Percentiles rank a stretch among this genome's conserved stretches.
Evolutionary conservation across 2,329 filamentous ascomycete species (phyloP).

Genomic region (Arthrinium phaeospermum): DNA sequence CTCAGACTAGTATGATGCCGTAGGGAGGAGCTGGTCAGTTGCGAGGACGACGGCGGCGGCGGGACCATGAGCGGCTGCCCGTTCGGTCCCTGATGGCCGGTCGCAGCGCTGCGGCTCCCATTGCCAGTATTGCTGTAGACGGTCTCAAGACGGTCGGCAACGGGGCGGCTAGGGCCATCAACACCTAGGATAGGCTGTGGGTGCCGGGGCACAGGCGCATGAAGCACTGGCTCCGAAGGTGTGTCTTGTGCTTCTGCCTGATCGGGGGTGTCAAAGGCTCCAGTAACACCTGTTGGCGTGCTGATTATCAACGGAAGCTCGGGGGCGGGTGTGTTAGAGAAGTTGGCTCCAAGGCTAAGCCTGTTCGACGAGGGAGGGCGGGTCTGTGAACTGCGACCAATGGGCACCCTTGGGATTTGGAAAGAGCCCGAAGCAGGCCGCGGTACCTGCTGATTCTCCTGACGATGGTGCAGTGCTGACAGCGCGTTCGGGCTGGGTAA

Average conservation of each 20-base stretch:
- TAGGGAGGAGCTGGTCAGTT: constrained; percentile 44
- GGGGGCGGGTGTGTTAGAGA: constrained; percentile 36
- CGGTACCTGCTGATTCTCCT: constrained; percentile 44
- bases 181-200: constrained; percentile 41
- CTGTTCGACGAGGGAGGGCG: constrained; percentile 28
- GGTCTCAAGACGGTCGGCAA: constrained; percentile 60
- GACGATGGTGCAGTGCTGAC: constrained; percentile 44
- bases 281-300: constrained; percentile 60
- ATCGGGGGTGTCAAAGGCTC: constrained; percentile 55
- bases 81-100: constrained; percentile 22
- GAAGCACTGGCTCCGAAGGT: constrained; percentile 50
- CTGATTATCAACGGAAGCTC: constrained; percentile 66
- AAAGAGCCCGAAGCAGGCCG: constrained; percentile 52
- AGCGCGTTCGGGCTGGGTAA: constrained; percentile 47
- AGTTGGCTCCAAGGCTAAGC: constrained; percentile 27
- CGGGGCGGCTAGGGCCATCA: constrained; percentile 47
- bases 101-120: constrained; percentile 25
- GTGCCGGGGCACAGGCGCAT: constrained; percentile 60
- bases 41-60: constrained; percentile 36
- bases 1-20: constrained; percentile 50
- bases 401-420: constrained; percentile 47
- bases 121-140: constrained; percentile 51
- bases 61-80: constrained; percentile 14
- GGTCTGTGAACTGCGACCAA: constrained; percentile 39
- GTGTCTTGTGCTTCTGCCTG: constrained; percentile 34